Percentiles rank a stretch among this genome's conserved stretches.
phyloP scores from a whole-genome alignment of 176 grass and related monocot species.

The maize (Zea mays) region Zm-B73-REFERENCE-NAM-5.0 NC_050103.1:29948501-29949000 shows the following conservation, averaged over 20 bases:
- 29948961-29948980: no score
- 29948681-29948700: conserved; percentile 55
- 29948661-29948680: conserved; percentile 68
- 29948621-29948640: no score
- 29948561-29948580: background rate
- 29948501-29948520: conserved; percentile 74
- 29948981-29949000: no score
- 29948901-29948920: conserved; percentile 75
- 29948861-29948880: conserved; percentile 76
- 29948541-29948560: background rate
- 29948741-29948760: conserved; percentile 40
- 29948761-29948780: background rate
- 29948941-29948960: conserved; percentile 59
- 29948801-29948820: no score
- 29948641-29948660: background rate
- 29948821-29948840: background rate
- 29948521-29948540: conserved; percentile 90
- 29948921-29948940: conserved; percentile 89
- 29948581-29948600: background rate
- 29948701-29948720: conserved; percentile 65
- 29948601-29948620: background rate
- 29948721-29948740: conserved; percentile 58
- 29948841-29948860: conserved; percentile 8
- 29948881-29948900: conserved; percentile 71
- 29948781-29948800: no score